These are phyloP conservation scores for Tardiomyces blankii DNA, from an alignment of 1,139 yeast species.

Conservation along the genomic window DNA sequence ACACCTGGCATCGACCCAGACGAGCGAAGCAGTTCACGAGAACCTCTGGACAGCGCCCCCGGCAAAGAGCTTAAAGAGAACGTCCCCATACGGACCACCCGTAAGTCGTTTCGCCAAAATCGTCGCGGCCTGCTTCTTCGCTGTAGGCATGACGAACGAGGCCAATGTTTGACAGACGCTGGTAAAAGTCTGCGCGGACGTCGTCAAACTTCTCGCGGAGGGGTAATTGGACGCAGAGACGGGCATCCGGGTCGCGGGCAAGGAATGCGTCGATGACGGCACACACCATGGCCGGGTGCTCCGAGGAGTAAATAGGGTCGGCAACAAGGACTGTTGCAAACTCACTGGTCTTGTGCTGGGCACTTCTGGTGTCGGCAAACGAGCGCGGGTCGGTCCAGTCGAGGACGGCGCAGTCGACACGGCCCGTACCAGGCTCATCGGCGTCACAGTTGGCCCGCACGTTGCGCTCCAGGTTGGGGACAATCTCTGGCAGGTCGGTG, in stretches of 20 bases:
- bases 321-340: slow-evolving; percentile 60
- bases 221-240: slow-evolving; percentile 65
- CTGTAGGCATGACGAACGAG: slow-evolving; percentile 20
- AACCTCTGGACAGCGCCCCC: too few relatives aligned
- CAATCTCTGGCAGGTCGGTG: slow-evolving; percentile 74
- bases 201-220: slow-evolving; percentile 52
- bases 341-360: too few relatives aligned
- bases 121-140: slow-evolving; percentile 63
- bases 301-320: slow-evolving; percentile 79
- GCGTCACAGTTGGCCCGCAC: slow-evolving; percentile 19
- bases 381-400: slow-evolving; percentile 64
- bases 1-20: too few relatives aligned
- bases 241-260: slow-evolving; percentile 24
- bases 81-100: slow-evolving; percentile 22
- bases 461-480: slow-evolving; percentile 54
- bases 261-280: slow-evolving; percentile 40
- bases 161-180: slow-evolving; percentile 31
- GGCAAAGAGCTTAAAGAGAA: too few relatives aligned
- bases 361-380: slow-evolving; percentile 20
- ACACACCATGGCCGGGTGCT: slow-evolving; percentile 68
- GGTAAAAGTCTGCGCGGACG: slow-evolving; percentile 55
- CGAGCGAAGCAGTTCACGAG: too few relatives aligned
- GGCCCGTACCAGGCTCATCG: not conserved
- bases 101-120: slow-evolving; percentile 67
- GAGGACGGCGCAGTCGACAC: slow-evolving; percentile 36